These are phyloP conservation scores for Saccharomycopsis fibuligera DNA, from an alignment of 805 yeast genomes.

Conservation along the genomic window DNA sequence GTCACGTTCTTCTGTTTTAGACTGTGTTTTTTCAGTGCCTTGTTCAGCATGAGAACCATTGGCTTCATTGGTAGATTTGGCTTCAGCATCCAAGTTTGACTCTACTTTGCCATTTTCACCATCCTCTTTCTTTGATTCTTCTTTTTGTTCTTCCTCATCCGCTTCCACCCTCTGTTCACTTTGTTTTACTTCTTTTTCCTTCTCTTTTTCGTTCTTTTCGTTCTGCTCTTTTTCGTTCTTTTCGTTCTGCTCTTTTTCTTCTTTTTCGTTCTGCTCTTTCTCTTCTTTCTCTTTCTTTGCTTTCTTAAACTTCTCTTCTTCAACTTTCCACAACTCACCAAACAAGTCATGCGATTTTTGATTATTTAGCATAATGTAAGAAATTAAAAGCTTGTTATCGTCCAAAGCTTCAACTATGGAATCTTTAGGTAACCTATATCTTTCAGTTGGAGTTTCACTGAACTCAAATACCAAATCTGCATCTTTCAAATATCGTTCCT, in stretches of 20 bases:
- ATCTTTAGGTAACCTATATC: constrained; percentile 72
- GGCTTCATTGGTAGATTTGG: too few relatives aligned
- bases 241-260: constrained; percentile 16
- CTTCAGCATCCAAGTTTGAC: constrained; percentile 17
- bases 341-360: constrained; percentile 6
- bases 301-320: constrained; percentile 16
- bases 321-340: constrained; percentile 16
- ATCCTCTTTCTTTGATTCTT: constrained; percentile 16
- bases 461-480: constrained; percentile 83
- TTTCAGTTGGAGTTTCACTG: constrained; percentile 66
- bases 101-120: too few relatives aligned
- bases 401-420: constrained; percentile 58
- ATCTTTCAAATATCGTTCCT: constrained; percentile 58
- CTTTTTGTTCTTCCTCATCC: constrained; percentile 24
- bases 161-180: constrained; percentile 27
- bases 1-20: too few relatives aligned
- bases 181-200: constrained; percentile 16
- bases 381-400: constrained; percentile 31
- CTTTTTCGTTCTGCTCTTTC: constrained; percentile 25
- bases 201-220: constrained; percentile 4
- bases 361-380: constrained; percentile 30
- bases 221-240: constrained; percentile 22
- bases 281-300: constrained; percentile 24
- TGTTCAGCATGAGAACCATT: too few relatives aligned
- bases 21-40: constrained; percentile 23